Base-by-base conservation (phyloP, 2,329 filamentous ascomycete species). In the Gliomastix tumulicola region DNA sequence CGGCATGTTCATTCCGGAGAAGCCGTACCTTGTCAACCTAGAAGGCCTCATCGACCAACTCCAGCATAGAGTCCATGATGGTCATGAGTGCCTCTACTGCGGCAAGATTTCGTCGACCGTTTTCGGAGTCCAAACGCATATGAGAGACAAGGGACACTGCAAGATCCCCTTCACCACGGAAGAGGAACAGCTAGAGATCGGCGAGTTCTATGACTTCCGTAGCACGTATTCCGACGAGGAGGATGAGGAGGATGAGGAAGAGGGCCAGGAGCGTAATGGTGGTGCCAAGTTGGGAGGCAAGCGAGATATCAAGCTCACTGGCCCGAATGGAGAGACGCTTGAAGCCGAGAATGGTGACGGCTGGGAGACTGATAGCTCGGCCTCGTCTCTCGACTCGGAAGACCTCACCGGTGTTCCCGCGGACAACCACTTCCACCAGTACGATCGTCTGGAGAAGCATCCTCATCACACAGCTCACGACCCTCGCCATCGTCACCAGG, bases 121-220 rank as follows among this genome's bases (percentile, higher is more conserved):
- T 0, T 79, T 82, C 39, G 90, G 86, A 15, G 79, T 89, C 19
- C 89, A 96, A 55, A 96, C 89, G 1, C 92, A 98, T 58, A 98
- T 98, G 92, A 82, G 88, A 31, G 92, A 98, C 57, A 90, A 88
- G 56, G 84, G 88, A 1, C 92, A 98, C 62, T 97, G 90, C 73
- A 95, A 89, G 75, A 94, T 98, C 48, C 89, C 88, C 1, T 98
- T 90, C 58, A 80, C 82, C 35, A 83, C 81, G 0, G 87, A 96
- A 55, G 82, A 84, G 23, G 88, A 97, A 54, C 88, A 96, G 65
- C 74, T 97, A 21, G 88, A 94, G 38, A 87, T 98, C 52, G 92
- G 92, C 39, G 87, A 97, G 46, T 96, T 87, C 60, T 98, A 98
- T 61, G 92, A 98, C 56, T 98, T 98, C 72, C 77, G 86, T 46